Evolutionary conservation across 2,329 filamentous ascomycete genomes (phyloP), one percentile per base, ranked within the genome.

Genomic region (Teratosphaeria viscida): DNA sequence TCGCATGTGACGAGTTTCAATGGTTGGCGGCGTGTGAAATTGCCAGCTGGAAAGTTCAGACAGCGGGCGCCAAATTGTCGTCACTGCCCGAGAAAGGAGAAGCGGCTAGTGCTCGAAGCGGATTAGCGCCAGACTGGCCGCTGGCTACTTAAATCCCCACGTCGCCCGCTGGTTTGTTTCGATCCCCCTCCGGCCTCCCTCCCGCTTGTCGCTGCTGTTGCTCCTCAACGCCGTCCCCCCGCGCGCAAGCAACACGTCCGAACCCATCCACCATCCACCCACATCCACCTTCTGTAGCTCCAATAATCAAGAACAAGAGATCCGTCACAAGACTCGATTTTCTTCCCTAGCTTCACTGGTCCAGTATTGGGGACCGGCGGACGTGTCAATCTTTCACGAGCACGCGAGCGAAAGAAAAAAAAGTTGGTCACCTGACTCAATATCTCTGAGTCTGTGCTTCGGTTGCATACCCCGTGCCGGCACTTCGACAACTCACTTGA

Each of bases 221-320:
- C 53, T 34, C 12, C 53, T 37, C 53, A 26, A 32, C 27, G 27
- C 53, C 53, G 14, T 37, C 53, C 27, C 23, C 53, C 29, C 29
- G 23, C 27, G 53, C 53, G 53, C 53, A 54, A 54, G 53, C 53
- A 54, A 29, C 39, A 29, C 39, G 8, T 19, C 55, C 29, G 35
- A 16, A 27, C 16, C 34, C 55, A 16, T 32, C 2, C 35, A 29
- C 34, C 29, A 32, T 32, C 23, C 23, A 32, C 29, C 29, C 29
- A 23, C 26, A 12, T 11, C 16, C 54, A 56, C 55, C 39, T 56
- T 55, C 39, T 32, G 55, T 56, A 56, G 55, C 55, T 56, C 53
- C 53, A 55, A 32, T 37, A 55, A 37, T 34, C 27, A 55, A 32
- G 29, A 55, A 55, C 53, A 32, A 34, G 29, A 55, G 34, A 55